Evolutionary conservation across 2,329 filamentous ascomycete genomes (phyloP), one percentile per base, ranked within the genome.

Genomic region (Huntiella bhutanensis): DNA sequence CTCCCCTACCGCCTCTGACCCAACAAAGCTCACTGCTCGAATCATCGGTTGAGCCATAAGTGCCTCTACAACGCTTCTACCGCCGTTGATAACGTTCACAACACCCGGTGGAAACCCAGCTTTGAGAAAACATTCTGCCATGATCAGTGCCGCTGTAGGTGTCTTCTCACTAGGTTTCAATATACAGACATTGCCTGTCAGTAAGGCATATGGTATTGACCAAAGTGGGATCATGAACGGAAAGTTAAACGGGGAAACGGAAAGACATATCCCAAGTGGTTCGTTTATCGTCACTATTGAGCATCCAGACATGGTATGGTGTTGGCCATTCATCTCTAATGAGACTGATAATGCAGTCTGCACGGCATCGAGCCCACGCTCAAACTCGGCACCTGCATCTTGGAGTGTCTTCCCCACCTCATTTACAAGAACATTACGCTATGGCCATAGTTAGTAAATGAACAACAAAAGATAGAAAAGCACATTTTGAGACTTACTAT

Each of bases 71-170:
- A 75, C 76, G 75, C 80, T 8, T 41, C 50, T 28, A 49, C 46
- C 22, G 1, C 81, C 82, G 41, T 81, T 81, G 15, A 86, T 55
- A 46, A 86, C 68, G 57, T 84, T 86, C 54, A 86, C 63, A 5
- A 85, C 80, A 19, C 82, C 81, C 0, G 79, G 72, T 1, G 81
- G 81, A 54, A 86, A 85, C 0, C 81, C 81, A 2, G 80, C 79
- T 52, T 83, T 68, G 50, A 74, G 70, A 50, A 84, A 68, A n/a
- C 85, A 64, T 28, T 72, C 72, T 1, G 61, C 61, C 0, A 64
- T 51, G 10, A 46, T 49, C 4, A 54, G 54, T 1, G 46, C 35
- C 5, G 64, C 63, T 40, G 75, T 56, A 0, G 70, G 70, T 0
- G 69, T 63, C 54, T 71, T 71, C 54, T 74, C 70, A 16, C 63